These are phyloP conservation scores for Magnolia kwangsiensis DNA, from an alignment of 164 flowering plant species.

Conservation along the genomic window DNA sequence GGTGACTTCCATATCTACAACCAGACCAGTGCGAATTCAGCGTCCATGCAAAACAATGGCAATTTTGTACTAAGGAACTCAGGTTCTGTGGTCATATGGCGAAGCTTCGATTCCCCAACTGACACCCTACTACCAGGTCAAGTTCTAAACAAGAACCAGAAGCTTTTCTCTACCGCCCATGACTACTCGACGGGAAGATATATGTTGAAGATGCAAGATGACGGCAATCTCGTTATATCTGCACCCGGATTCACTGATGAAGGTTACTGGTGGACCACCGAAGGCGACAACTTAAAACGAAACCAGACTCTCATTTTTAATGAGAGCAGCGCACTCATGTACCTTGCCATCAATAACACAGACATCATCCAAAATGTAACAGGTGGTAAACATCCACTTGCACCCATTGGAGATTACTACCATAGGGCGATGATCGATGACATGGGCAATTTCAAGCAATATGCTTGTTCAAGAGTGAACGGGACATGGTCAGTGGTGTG, in stretches of 20 bases:
- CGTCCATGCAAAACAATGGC: constrained; percentile 26
- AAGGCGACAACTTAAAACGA: neutral
- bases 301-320: constrained; percentile 6
- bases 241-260: constrained; percentile 13
- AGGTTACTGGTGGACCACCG: constrained; percentile 19
- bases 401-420: constrained; percentile 26
- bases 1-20: neutral
- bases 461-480: constrained; percentile 12
- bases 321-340: constrained; percentile 6
- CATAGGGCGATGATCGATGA: constrained; percentile 23
- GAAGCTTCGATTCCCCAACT: constrained; percentile 27
- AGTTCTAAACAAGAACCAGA: neutral
- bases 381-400: neutral
- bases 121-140: constrained; percentile 31
- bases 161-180: constrained; percentile 14
- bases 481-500: constrained; percentile 22
- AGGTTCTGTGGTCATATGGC: constrained; percentile 13
- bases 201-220: constrained; percentile 23
- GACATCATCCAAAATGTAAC: neutral
- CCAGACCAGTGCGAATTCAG: neutral
- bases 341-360: constrained; percentile 9
- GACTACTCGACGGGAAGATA: constrained; percentile 22
- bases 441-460: constrained; percentile 25
- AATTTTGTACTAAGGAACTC: constrained; percentile 25
- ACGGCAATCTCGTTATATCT: constrained; percentile 26